phyloP scores from a whole-genome alignment of 2,329 filamentous ascomycete species.

The Trichophaea hybrida region DNA sequence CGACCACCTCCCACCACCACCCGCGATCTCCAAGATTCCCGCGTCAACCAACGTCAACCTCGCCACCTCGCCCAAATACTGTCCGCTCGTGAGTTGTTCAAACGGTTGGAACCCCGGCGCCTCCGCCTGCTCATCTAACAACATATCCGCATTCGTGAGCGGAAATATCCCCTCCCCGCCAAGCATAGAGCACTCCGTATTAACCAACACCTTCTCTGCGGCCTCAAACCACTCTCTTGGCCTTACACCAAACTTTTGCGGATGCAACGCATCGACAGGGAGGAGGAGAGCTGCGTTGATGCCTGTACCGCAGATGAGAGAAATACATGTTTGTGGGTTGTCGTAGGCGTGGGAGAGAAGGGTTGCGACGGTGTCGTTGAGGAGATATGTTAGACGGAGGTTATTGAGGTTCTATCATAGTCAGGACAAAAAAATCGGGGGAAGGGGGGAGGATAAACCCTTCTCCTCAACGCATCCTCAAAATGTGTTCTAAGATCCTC shows the following conservation, averaged over 20 bases:
- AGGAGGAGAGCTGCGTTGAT: slow-evolving; percentile 52
- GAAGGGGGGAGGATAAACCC: not conserved
- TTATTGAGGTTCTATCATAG: not conserved
- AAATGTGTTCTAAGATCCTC: not conserved
- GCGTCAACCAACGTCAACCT: slow-evolving; percentile 31
- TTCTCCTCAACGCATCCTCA: not conserved
- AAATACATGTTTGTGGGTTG: slow-evolving; percentile 30
- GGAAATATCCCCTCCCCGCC: slow-evolving; percentile 42
- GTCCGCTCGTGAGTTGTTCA: slow-evolving; percentile 49
- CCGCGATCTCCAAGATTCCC: not conserved
- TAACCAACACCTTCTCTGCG: slow-evolving; percentile 44
- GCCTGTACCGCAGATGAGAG: slow-evolving; percentile 52
- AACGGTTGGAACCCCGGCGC: slow-evolving; percentile 47
- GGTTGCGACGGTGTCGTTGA: slow-evolving; percentile 55
- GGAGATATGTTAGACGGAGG: slow-evolving; percentile 37
- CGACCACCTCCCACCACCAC: not conserved
- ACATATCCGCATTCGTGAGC: slow-evolving; percentile 23
- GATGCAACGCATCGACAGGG: slow-evolving; percentile 33
- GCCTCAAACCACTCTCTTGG: not conserved
- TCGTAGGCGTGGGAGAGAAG: slow-evolving; percentile 50
- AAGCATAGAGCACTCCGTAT: slow-evolving; percentile 55
- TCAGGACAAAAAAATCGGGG: not conserved
- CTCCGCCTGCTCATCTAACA: slow-evolving; percentile 35
- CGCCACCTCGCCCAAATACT: slow-evolving; percentile 52
- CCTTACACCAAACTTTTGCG: slow-evolving; percentile 30